Evolutionary conservation across 2,329 filamentous ascomycete species (phyloP), one percentile per base, ranked within the genome.

Genomic region (Fusarium fracticaudum): DNA sequence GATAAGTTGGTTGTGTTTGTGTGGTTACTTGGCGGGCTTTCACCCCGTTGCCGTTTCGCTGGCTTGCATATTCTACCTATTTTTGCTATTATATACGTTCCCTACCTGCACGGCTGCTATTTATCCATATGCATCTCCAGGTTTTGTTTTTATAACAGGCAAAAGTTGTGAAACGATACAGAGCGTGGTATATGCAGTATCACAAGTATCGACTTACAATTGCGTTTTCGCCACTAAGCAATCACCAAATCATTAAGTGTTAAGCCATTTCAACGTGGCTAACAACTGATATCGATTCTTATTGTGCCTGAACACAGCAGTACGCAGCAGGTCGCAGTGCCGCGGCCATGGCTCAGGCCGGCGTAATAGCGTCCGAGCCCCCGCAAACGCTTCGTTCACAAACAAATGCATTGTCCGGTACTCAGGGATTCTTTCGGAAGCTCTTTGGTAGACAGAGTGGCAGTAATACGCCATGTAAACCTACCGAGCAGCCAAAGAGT

Each of bases 321-420:
- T 24, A 57, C 50, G 53, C 54, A 54, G 38, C 40, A 63, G 69
- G 67, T 77, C 64, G 65, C 64, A 71, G 65, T 71, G 64, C 64
- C 65, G 67, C 61, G 72, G 80, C 63, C 73, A 83, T 83, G 81
- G 78, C 81, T 66, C 79, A 80, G 68, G 77, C 72, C 59, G 77
- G 76, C 69, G 76, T 75, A 60, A 67, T 76, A 66, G 74, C 78
- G 67, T 77, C 78, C 68, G 77, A 78, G 72, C 79, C 78, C 61
- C 71, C 73, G 69, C 77, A 77, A 67, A 72, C 74, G 60, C 61
- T 66, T 47, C 66, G 71, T 55, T 63, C 76, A 66, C 79, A 76
- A 63, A 76, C 74, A 67, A 72, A 76, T 54, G 67, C 77, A 63
- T 61, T 70, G n/a, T 77, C 73, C 8, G 73, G 72, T 26, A 78